These are phyloP conservation scores for Tritrichomonas musculus DNA, from an alignment of 208 protist species.

Conservation along the genomic window DNA sequence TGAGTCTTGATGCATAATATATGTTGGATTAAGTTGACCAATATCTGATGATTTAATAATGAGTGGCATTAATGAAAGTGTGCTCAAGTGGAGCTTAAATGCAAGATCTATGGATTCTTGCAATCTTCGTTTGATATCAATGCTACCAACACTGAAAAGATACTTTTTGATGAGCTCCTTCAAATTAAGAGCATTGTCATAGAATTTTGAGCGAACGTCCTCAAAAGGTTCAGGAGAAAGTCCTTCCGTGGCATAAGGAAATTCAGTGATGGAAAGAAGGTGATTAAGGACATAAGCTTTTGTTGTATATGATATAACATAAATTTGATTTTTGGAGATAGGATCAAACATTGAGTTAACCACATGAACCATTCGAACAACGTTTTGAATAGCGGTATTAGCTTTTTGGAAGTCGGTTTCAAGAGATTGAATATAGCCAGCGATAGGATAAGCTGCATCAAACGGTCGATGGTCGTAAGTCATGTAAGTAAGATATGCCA, in stretches of 20 bases:
- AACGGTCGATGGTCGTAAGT: constrained; percentile 18
- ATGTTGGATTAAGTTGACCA: background rate
- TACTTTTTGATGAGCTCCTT: background rate
- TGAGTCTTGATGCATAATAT: constrained; percentile 7
- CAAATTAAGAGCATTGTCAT: background rate
- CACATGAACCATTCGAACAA: background rate
- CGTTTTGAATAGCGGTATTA: background rate
- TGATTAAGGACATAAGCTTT: background rate
- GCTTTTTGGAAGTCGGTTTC: background rate
- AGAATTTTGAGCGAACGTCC: background rate
- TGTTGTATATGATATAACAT: background rate
- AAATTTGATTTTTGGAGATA: background rate
- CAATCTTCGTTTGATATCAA: background rate
- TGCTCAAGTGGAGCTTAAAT: background rate
- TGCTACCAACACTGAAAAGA: background rate
- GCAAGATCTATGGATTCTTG: background rate
- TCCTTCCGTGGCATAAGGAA: background rate
- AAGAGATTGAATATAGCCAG: background rate
- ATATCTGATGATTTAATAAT: background rate
- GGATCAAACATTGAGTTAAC: background rate
- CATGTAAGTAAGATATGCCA: background rate
- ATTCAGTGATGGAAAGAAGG: background rate
- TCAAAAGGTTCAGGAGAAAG: background rate
- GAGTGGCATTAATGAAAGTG: background rate
- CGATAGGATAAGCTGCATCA: background rate